phyloP scores from a whole-genome alignment of 2,329 filamentous ascomycete genomes.

The Malbranchea zuffiana region DNA sequence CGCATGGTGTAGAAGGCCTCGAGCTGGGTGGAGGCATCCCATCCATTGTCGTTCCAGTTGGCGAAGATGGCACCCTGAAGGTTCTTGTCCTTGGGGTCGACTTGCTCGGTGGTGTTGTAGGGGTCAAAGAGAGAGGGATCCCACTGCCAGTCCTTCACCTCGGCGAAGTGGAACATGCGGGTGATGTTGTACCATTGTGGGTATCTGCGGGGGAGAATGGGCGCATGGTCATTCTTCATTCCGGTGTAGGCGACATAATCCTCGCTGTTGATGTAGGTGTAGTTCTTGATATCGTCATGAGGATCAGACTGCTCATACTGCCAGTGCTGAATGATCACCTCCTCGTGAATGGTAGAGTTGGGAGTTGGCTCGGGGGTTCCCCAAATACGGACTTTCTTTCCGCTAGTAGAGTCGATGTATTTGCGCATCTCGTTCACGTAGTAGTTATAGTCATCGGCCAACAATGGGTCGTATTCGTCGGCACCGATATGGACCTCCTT shows the following conservation, averaged over 20 bases:
- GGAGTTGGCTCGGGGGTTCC: conserved; percentile 42
- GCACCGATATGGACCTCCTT: conserved; percentile 45
- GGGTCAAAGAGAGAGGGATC: conserved; percentile 43
- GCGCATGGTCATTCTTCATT: conserved; percentile 45
- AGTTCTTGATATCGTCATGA: conserved; percentile 35
- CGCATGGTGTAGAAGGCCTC: conserved; percentile 45
- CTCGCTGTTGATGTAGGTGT: conserved; percentile 44
- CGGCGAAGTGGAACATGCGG: conserved; percentile 41
- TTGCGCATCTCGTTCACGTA: conserved; percentile 42
- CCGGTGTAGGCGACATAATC: conserved; percentile 47
- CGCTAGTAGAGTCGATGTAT: conserved; percentile 34
- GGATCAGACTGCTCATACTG: conserved; percentile 45
- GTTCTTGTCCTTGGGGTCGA: conserved; percentile 26
- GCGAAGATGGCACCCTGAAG: conserved; percentile 42
- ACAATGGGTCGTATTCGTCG: conserved; percentile 39
- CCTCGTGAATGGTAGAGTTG: conserved; percentile 31
- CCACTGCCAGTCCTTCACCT: conserved; percentile 36
- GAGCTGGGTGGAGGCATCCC: conserved; percentile 41
- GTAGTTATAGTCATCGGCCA: conserved; percentile 36
- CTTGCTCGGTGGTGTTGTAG: conserved; percentile 40
- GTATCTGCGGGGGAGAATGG: conserved; percentile 40
- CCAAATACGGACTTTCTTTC: conserved; percentile 45
- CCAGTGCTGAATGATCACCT: conserved; percentile 47
- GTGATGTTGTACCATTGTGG: conserved; percentile 39
- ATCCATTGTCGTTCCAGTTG: conserved; percentile 47